Conservation (phyloP, 345 rosid species). For the Populus nigra region DNA sequence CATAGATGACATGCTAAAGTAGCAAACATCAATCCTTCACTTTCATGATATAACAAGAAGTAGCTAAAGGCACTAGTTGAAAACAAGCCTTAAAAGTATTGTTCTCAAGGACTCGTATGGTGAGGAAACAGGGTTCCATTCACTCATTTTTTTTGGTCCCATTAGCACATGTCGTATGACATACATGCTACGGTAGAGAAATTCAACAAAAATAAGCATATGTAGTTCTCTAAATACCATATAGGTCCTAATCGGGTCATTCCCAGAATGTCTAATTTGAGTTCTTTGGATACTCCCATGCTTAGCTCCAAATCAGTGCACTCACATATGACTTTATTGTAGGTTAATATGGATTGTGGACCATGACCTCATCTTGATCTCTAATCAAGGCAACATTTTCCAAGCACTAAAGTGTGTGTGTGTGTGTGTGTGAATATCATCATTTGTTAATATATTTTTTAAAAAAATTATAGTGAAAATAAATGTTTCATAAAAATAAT, state of each 20-base stretch:
- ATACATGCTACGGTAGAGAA: neutral
- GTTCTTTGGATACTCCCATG: neutral
- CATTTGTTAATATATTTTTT: too few species aligned
- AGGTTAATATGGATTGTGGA: too few species aligned
- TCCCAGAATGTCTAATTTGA: neutral
- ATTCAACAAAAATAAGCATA: too few species aligned
- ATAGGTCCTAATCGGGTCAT: neutral
- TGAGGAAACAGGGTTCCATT: constrained; percentile 4
- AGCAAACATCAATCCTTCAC: neutral
- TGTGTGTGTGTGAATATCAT: too few species aligned
- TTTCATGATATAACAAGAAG: neutral
- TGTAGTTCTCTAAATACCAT: too few species aligned
- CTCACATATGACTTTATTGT: too few species aligned
- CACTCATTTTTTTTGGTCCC: neutral
- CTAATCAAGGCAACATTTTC: too few species aligned
- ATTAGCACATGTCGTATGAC: neutral
- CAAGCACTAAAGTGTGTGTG: too few species aligned
- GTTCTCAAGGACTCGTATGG: neutral
- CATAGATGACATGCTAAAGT: neutral
- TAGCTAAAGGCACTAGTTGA: neutral
- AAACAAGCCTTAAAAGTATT: neutral
- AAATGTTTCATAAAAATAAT: too few species aligned
- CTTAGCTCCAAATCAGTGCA: too few species aligned
- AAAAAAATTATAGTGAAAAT: too few species aligned
- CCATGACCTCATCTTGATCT: too few species aligned